Conservation (phyloP, 2,329 filamentous ascomycete species). For the Paradendryphiella salina region DNA sequence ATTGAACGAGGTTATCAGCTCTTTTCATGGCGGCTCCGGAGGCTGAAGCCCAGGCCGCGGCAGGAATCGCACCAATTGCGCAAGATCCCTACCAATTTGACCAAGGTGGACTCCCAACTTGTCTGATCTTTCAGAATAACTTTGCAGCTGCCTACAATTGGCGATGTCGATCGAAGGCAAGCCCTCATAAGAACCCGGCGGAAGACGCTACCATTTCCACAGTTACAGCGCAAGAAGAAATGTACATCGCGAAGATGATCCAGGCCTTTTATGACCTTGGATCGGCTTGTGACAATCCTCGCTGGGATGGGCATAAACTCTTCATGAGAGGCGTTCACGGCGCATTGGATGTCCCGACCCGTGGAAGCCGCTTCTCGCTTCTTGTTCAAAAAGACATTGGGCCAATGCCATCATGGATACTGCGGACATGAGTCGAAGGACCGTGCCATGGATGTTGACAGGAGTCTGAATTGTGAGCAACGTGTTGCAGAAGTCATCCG, state of each 20-base stretch:
- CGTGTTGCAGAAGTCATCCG: slow-evolving; percentile 2
- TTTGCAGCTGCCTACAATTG: neutral
- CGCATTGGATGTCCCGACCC: neutral
- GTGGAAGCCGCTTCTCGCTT: slow-evolving; percentile 8
- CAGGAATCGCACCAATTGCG: too few species aligned
- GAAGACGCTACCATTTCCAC: slow-evolving; percentile 6
- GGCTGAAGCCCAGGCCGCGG: too few species aligned
- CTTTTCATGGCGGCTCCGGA: too few species aligned
- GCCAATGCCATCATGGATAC: slow-evolving; percentile 3
- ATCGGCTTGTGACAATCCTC: neutral
- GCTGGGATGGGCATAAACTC: neutral
- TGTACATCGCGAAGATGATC: slow-evolving; percentile 5
- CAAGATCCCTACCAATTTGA: too few species aligned
- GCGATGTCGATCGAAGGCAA: neutral
- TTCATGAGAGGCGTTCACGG: neutral
- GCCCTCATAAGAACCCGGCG: neutral
- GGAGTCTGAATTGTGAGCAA: neutral
- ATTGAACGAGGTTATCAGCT: too few species aligned
- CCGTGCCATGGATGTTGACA: neutral
- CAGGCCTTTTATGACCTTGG: slow-evolving; percentile 3
- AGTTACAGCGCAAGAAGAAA: neutral
- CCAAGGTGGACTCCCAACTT: too few species aligned
- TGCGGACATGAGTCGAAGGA: neutral
- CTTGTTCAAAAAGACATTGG: slow-evolving; percentile 1
- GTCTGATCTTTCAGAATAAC: neutral